A percentile compares a stretch with the other conserved stretches of the same genome.
phyloP scores from a whole-genome alignment of 2,329 filamentous ascomycete genomes.

The Xylaria sp. region DNA sequence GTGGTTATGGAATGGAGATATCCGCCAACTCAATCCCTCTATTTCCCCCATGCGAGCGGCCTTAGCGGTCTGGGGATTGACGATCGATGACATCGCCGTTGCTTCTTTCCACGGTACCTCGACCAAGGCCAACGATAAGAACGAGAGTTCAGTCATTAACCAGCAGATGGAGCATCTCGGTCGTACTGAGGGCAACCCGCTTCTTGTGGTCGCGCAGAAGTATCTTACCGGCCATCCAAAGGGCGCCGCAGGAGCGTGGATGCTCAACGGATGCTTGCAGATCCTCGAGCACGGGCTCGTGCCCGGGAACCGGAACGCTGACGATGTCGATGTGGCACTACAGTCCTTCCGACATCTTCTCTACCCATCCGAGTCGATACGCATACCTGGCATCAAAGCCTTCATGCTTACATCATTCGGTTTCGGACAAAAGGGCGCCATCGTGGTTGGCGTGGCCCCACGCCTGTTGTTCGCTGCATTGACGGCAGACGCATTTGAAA shows the following conservation, averaged over 20 bases:
- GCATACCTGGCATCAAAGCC: conserved; percentile 97
- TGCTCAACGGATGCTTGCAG: conserved; percentile 98
- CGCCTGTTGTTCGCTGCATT: conserved; percentile 91
- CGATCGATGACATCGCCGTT: conserved; percentile 92
- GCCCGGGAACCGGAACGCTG: conserved; percentile 96
- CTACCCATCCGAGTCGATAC: conserved; percentile 91
- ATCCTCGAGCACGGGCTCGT: conserved; percentile 93
- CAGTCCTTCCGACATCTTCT: conserved; percentile 98
- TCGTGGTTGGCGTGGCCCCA: conserved; percentile 95
- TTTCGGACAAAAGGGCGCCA: conserved; percentile 98
- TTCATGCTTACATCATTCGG: conserved; percentile 99
- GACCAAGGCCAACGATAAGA: conserved; percentile 99
- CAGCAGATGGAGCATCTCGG: conserved; percentile 95
- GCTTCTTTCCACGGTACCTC: conserved; percentile 99
- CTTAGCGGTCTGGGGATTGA: conserved; percentile 96
- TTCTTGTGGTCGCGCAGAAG: conserved; percentile 98
- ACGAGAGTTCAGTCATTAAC: conserved; percentile 97
- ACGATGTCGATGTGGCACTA: conserved; percentile 95
- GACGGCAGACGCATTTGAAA: conserved; percentile 82
- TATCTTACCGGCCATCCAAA: conserved; percentile 98
- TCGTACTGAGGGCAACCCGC: conserved; percentile 93
- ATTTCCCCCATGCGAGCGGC: conserved; percentile 96
- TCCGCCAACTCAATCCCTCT: conserved; percentile 94
- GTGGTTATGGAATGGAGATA: conserved; percentile 93
- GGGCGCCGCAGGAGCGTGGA: conserved; percentile 98